Base-by-base conservation (phyloP, 208 protist genomes). In the Leishmania major region DNA sequence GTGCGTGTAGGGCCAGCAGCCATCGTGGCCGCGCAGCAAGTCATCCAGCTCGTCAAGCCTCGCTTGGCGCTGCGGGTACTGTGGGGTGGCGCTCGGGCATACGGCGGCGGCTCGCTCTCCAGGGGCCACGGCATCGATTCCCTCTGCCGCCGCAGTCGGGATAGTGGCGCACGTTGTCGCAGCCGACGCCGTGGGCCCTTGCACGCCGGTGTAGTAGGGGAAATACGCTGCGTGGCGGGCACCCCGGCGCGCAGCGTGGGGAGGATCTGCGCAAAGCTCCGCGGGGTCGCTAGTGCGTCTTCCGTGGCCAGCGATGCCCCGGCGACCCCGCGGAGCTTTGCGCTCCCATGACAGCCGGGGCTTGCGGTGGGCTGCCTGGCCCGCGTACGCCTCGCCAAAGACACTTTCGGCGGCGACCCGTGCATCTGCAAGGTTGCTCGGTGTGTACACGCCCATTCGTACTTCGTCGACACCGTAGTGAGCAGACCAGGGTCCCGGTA, bases 371-470 rank as follows among this genome's bases (percentile, higher is more conserved):
- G 35, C 62, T 28, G 40, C 60, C n/a, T 62, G 40, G 11, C 53
- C 22, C 22, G 77, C 53, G 31, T 81, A 43, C 78, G 75, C 59
- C 62, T 92, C 90, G 13, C 93, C 91, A 90, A 97, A 97, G 19
- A 94, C 86, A 53, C 77, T 74, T 17, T 79, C 72, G 59, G 93
- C 87, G 57, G 85, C 91, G 10, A 83, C 64, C 55, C 79, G 78
- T 3, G 91, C 94, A 69, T 95, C 92, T n/a, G 85, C 74, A 31
- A 88, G 57, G 43, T 77, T 95, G 17, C 82, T 70, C 4, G 92
- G 83, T 19, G 92, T 91, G 84, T 94, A 89, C 35, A 97, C 89
- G 37, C 87, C 92, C 75, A 95, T 97, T 62, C 78, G 87, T 17
- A 93, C 77, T 22, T 91, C 69, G 81, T 94, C 90, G 4, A 28